These are phyloP conservation scores for Ganoderma leucocontextum DNA, from an alignment of 1,284 basidiomycete genomes.

Conservation along the genomic window DNA sequence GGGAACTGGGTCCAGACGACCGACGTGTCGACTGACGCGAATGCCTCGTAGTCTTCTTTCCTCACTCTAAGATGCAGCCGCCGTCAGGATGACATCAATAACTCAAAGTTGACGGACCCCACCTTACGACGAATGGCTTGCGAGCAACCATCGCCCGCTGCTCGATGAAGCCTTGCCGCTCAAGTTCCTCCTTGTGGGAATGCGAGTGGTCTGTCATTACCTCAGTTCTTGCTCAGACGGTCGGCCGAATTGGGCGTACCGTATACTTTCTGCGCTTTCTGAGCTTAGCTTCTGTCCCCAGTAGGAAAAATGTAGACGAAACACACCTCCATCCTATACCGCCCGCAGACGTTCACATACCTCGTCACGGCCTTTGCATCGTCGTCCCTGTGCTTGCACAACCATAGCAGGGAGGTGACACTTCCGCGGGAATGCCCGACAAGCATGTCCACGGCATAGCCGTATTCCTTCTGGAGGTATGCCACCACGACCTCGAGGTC, in stretches of 20 bases:
- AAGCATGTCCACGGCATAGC: conserved; percentile 72
- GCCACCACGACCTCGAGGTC: conserved; percentile 73
- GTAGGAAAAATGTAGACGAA: conserved; percentile 2
- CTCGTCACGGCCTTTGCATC: conserved; percentile 61
- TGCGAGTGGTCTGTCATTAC: conserved; percentile 19
- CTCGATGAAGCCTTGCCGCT: conserved; percentile 62
- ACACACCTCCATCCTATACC: conserved; percentile 79
- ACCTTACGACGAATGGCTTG: conserved; percentile 53
- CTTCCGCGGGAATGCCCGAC: conserved; percentile 81
- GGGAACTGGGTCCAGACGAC: conserved; percentile 75
- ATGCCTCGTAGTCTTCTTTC: conserved; percentile 63
- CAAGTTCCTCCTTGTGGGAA: conserved; percentile 54
- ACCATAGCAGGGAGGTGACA: conserved; percentile 70
- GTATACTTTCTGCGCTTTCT: conserved; percentile 31
- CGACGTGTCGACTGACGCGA: conserved; percentile 68
- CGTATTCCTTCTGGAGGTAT: conserved; percentile 62
- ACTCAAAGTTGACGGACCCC: not conserved
- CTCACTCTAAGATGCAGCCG: conserved; percentile 50
- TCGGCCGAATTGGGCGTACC: conserved; percentile 20
- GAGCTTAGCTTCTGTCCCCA: conserved; percentile 22
- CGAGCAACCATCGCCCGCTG: conserved; percentile 70
- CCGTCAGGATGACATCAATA: not conserved
- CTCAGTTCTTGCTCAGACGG: not conserved
- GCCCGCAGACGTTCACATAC: conserved; percentile 75
- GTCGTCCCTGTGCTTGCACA: conserved; percentile 63